Evolutionary conservation across 1,284 basidiomycete genomes (phyloP), one percentile per base, ranked within the genome.

Genomic region (Rhodotorula sp.): DNA sequence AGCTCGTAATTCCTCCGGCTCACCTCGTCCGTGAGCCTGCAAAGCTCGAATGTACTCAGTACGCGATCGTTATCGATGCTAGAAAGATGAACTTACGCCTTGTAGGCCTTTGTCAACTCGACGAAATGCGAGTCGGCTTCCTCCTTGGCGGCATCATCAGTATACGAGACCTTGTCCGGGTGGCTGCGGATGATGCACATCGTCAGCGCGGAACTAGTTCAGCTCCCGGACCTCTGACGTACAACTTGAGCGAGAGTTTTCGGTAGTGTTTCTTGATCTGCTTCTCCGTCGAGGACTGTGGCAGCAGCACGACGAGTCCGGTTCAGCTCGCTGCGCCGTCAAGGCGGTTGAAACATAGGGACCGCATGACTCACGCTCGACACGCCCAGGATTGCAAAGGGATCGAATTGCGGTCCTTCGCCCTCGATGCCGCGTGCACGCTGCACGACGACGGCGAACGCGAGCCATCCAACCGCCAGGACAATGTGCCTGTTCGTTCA

Each of bases 211-310:
- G 8, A 17, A 20, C 56, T 10, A 14, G 56, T 30, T 3, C 24
- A n/a, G 26, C 85, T n/a, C n/a, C n/a, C n/a, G n/a, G n/a, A n/a
- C n/a, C n/a, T n/a, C n/a, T n/a, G n/a, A n/a, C 89, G 75, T 78
- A 94, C 93, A 89, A 95, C 81, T 89, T 83, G 77, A 89, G 85
- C 2, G 93, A 95, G n/a, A 99, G 86, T 78, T 91, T 91, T 83
- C 95, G 96, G 85, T 90, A 99, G 81, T 94, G 91, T 22, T 92
- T 91, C 82, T 96, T 97, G 82, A 99, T 96, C 69, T 95, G 90
- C 82, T 95, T 95, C 78, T 95, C 90, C 7, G 88, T 84, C 1
- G 85, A 79, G 48, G 86, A 85, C 89, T 88, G 75, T 2, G 53
- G 17, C 33, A n/a, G 3, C 48, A 48, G 59, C 29, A 4, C 37